Conservation (phyloP, 1,284 basidiomycete species). For the Cutaneotrichosporon sp. region DNA sequence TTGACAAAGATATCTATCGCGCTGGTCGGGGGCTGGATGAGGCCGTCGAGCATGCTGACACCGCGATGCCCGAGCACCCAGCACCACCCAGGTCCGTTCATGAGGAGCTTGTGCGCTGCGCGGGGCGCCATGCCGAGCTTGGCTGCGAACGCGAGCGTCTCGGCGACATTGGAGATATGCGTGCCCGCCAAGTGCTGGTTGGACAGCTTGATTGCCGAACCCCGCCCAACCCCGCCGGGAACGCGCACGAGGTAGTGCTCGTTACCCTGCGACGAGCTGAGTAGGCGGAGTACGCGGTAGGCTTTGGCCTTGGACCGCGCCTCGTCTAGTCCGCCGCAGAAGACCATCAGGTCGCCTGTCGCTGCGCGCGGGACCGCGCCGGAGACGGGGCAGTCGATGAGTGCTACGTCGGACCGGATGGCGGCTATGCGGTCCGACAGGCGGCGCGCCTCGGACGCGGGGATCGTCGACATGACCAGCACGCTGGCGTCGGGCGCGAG, state of each 20-base stretch:
- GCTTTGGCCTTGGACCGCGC: constrained; percentile 1
- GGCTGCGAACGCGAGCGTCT: constrained; percentile 26
- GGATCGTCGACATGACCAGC: constrained; percentile 33
- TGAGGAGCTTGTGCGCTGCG: constrained; percentile 8
- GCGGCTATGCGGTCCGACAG: constrained; percentile 13
- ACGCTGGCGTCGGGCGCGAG: constrained; percentile 24
- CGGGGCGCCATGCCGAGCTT: constrained; percentile 23
- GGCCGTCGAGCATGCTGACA: constrained; percentile 18
- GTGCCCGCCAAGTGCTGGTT: constrained; percentile 21
- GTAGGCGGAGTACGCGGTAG: constrained; percentile 22
- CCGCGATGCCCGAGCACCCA: constrained; percentile 22
- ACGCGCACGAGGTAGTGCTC: constrained; percentile 12
- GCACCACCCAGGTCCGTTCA: constrained; percentile 10
- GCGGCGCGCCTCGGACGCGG: constrained; percentile 19
- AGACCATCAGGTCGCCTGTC: constrained; percentile 34
- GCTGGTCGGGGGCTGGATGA: constrained; percentile 15
- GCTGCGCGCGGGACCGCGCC: constrained; percentile 34
- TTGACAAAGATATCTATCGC: constrained; percentile 17
- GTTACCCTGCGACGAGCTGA: constrained; percentile 16
- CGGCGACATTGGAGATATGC: constrained; percentile 25
- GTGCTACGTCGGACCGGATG: constrained; percentile 21
- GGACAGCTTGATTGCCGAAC: constrained; percentile 18
- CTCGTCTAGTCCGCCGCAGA: constrained; percentile 24
- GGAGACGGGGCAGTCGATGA: constrained; percentile 38
- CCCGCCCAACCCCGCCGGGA: constrained; percentile 21